Percentiles rank a stretch among this genome's conserved stretches.
Evolutionary conservation across 805 yeast species (phyloP).

Genomic region (Ogataea wickerhamii): DNA sequence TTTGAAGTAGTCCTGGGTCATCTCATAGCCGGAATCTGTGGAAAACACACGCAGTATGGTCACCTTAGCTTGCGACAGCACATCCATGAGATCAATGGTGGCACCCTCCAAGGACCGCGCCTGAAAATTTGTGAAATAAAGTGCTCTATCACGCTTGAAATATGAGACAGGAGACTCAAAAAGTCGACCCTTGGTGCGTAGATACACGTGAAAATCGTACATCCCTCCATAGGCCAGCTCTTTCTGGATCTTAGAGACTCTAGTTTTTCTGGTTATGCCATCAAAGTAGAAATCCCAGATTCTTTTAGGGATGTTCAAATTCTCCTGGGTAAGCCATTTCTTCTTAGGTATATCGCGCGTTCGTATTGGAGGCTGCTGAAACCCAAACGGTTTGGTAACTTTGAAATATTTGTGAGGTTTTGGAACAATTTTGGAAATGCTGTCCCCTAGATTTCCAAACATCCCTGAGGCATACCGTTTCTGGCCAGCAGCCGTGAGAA

Average conservation of each 20-base stretch:
- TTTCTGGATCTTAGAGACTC: conserved; percentile 41
- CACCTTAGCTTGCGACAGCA: conserved; percentile 44
- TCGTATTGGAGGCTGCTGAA: conserved; percentile 26
- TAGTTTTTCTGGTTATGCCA: conserved; percentile 33
- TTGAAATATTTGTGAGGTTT: conserved; percentile 33
- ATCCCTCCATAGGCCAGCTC: conserved; percentile 69
- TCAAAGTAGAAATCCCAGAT: conserved; percentile 35
- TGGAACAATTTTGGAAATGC: conserved; percentile 30
- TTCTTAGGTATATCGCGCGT: conserved; percentile 20
- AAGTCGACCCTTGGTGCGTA: conserved; percentile 79
- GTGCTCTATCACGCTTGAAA: conserved; percentile 67
- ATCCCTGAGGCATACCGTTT: conserved; percentile 10
- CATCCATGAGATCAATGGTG: conserved; percentile 34
- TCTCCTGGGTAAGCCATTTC: conserved; percentile 25
- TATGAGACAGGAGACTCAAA: conserved; percentile 79
- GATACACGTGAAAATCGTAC: conserved; percentile 58
- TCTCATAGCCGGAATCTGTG: conserved; percentile 65
- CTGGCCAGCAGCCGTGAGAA: too few species aligned
- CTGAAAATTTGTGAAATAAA: conserved; percentile 77
- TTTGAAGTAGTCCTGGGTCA: conserved; percentile 58
- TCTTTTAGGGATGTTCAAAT: conserved; percentile 29
- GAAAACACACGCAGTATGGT: conserved; percentile 65
- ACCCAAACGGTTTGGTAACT: conserved; percentile 32
- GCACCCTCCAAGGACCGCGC: conserved; percentile 48
- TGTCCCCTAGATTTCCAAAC: conserved; percentile 33